These are phyloP conservation scores for Lactifluus hygrophoroides DNA, from an alignment of 768 basidiomycete species.

Conservation along the genomic window DNA sequence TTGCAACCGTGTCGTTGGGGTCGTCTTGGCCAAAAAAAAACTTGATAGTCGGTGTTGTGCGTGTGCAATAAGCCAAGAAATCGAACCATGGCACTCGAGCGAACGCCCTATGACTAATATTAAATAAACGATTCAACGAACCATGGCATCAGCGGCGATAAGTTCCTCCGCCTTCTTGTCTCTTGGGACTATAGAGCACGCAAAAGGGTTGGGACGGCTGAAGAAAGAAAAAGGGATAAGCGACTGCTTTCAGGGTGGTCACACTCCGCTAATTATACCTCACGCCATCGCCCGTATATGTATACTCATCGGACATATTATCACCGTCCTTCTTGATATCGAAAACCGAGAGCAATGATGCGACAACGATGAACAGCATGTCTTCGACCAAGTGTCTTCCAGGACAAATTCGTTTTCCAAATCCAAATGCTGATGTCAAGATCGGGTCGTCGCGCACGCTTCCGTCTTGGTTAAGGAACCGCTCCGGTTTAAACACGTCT, in stretches of 20 bases:
- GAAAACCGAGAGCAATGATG: slow-evolving; percentile 9
- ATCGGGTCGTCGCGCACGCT: neutral
- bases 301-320: too few relatives aligned
- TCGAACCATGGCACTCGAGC: too few relatives aligned
- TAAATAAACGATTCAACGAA: neutral
- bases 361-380: neutral
- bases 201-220: neutral
- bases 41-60: too few relatives aligned
- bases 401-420: slow-evolving; percentile 20
- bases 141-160: neutral
- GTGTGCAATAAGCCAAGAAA: too few relatives aligned
- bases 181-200: neutral
- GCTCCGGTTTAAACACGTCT: slow-evolving; percentile 3
- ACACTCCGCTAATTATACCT: too few relatives aligned
- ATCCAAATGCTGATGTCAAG: slow-evolving; percentile 16
- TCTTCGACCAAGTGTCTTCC: slow-evolving; percentile 15
- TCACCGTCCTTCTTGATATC: neutral
- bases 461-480: slow-evolving; percentile 7
- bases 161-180: slow-evolving; percentile 1
- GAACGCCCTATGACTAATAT: too few relatives aligned
- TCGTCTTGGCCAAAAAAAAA: too few relatives aligned
- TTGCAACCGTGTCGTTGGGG: too few relatives aligned
- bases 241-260: neutral
- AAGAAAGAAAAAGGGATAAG: neutral
- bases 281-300: too few relatives aligned